phyloP scores from a whole-genome alignment of 192 early-diverging fungal genomes.

The Mortierella hygrophila region DNA sequence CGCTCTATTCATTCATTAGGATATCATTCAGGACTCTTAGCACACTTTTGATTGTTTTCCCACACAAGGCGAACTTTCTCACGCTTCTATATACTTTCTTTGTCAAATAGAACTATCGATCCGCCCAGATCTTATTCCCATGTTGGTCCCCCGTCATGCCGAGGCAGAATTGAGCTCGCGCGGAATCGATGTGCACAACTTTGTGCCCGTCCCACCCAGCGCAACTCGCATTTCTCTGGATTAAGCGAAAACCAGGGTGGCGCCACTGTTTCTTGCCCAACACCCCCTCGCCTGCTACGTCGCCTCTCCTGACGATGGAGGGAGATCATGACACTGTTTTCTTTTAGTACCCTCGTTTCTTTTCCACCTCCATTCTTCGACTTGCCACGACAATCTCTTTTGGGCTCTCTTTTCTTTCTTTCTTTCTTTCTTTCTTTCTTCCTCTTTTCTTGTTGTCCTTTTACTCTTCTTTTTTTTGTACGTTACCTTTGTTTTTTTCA shows the following conservation, averaged over 20 bases:
- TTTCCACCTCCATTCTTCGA: neutral
- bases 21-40: neutral
- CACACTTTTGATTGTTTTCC: neutral
- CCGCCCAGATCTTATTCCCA: conserved; percentile 81
- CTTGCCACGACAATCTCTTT: neutral
- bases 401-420: neutral
- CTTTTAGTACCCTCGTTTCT: neutral
- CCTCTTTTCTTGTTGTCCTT: neutral
- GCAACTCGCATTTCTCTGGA: conserved; percentile 62
- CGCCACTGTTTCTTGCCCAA: neutral
- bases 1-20: neutral
- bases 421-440: conserved; percentile 13
- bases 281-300: neutral
- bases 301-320: neutral
- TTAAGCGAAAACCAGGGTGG: conserved; percentile 29
- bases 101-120: conserved; percentile 83
- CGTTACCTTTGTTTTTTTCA: neutral
- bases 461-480: conserved; percentile 1
- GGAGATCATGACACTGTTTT: neutral
- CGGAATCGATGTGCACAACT: conserved; percentile 83
- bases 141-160: conserved; percentile 87
- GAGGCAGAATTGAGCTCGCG: conserved; percentile 70
- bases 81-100: neutral
- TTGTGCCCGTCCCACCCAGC: conserved; percentile 68
- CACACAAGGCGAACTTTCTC: neutral